Percentiles rank a stretch among this genome's conserved stretches.
Evolutionary conservation across 116 monocot genomes (phyloP).

Genomic region (Dioscorea cayenensis): DNA sequence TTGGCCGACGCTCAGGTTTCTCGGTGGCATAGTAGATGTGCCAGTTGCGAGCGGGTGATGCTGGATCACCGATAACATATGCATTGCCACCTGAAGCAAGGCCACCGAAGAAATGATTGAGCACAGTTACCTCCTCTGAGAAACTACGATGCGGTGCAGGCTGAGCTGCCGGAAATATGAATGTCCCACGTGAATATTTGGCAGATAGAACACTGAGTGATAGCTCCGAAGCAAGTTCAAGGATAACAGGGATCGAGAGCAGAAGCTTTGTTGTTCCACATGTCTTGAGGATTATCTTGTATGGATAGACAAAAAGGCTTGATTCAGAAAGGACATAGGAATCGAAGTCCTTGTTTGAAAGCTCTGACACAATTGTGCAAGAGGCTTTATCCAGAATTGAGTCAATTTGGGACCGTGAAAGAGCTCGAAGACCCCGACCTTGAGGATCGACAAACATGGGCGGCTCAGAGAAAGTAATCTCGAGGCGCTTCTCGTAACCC

Average conservation of each 20-base stretch:
- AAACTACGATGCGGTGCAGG: constrained; percentile 65
- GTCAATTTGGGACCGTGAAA: constrained; percentile 56
- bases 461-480: constrained; percentile 53
- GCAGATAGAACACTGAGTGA: constrained; percentile 43
- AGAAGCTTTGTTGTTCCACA: constrained; percentile 80
- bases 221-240: constrained; percentile 39
- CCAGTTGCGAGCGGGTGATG: constrained; percentile 44
- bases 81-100: constrained; percentile 55
- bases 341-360: constrained; percentile 61
- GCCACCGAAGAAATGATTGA: constrained; percentile 43
- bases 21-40: constrained; percentile 70
- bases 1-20: constrained; percentile 33
- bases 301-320: constrained; percentile 66
- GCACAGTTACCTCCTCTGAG: constrained; percentile 54
- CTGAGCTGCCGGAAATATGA: constrained; percentile 66
- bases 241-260: constrained; percentile 45
- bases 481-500: constrained; percentile 77
- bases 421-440: constrained; percentile 45
- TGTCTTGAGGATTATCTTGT: constrained; percentile 67
- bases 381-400: constrained; percentile 52
- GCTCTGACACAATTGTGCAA: constrained; percentile 64
- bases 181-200: constrained; percentile 69
- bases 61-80: constrained; percentile 54
- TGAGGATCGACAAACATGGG: constrained; percentile 26
- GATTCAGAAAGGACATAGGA: constrained; percentile 82